phyloP scores from a whole-genome alignment of 2,329 filamentous ascomycete genomes.

The Cordyceps fumosorosea region DNA sequence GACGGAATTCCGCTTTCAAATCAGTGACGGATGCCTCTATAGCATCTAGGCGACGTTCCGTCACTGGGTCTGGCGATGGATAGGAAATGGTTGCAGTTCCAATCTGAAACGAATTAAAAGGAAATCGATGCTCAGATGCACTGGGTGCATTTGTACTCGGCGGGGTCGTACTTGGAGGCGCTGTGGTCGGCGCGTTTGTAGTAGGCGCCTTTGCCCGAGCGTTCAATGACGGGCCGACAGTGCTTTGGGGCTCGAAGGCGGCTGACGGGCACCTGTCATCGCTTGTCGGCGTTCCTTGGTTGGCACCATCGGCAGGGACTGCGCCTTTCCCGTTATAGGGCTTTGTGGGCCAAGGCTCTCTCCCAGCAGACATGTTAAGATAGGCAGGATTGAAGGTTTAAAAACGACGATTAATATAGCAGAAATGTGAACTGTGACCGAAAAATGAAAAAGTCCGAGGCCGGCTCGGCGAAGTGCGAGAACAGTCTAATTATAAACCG shows the following conservation, averaged over 20 bases:
- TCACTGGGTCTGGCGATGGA: background rate
- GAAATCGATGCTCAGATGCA: background rate
- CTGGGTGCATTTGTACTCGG: background rate
- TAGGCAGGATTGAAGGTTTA: background rate
- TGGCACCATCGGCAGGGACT: too few species aligned
- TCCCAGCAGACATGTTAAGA: background rate
- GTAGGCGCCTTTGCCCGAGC: too few species aligned
- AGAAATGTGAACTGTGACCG: background rate
- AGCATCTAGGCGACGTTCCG: background rate
- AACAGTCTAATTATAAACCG: background rate
- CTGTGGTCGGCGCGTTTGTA: too few species aligned
- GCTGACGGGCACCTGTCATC: too few species aligned
- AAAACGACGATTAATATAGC: background rate
- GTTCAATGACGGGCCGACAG: too few species aligned
- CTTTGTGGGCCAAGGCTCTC: background rate
- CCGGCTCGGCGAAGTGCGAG: background rate
- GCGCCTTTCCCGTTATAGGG: background rate
- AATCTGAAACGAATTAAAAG: background rate
- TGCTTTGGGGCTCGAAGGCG: too few species aligned
- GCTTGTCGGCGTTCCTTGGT: too few species aligned
- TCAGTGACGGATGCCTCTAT: background rate
- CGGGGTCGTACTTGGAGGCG: too few species aligned
- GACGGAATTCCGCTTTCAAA: background rate
- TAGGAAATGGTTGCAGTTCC: background rate
- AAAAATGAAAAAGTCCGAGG: background rate